These are phyloP conservation scores for Venturia carpophila DNA, from an alignment of 2,329 filamentous ascomycete species.

Conservation along the genomic window DNA sequence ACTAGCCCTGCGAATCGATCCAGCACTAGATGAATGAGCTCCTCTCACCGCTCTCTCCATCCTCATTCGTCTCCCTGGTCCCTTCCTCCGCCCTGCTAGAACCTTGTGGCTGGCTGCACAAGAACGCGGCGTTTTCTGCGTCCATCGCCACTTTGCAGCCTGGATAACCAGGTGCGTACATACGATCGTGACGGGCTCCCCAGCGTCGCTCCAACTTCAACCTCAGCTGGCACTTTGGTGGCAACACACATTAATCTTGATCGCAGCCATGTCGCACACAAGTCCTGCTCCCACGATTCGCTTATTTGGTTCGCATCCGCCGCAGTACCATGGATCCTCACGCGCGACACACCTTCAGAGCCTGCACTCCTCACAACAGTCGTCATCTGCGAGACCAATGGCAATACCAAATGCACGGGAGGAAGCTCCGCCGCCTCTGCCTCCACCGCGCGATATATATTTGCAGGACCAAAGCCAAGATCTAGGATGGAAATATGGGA, in stretches of 20 bases:
- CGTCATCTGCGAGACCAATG: slow-evolving; percentile 46
- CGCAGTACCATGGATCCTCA: slow-evolving; percentile 12
- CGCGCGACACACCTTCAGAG: slow-evolving; percentile 8
- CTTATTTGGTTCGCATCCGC: slow-evolving; percentile 14
- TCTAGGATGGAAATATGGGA: slow-evolving; percentile 56
- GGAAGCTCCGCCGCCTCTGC: slow-evolving; percentile 53
- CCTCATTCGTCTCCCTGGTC: slow-evolving; percentile 2
- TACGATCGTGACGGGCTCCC: neutral
- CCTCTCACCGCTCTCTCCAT: slow-evolving; percentile 2
- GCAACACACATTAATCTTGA: neutral
- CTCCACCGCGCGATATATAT: slow-evolving; percentile 52
- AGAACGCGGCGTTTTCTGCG: slow-evolving; percentile 8
- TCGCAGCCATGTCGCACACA: slow-evolving; percentile 11
- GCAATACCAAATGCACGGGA: slow-evolving; percentile 53
- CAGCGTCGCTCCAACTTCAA: neutral
- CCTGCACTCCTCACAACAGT: neutral
- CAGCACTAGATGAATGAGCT: neutral
- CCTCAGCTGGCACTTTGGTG: slow-evolving; percentile 6
- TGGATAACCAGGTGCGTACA: slow-evolving; percentile 3
- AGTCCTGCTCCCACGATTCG: slow-evolving; percentile 15
- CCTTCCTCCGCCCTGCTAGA: neutral
- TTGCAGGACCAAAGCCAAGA: slow-evolving; percentile 51
- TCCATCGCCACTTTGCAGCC: slow-evolving; percentile 5
- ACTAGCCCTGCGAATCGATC: neutral
- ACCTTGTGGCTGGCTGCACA: slow-evolving; percentile 7